Evolutionary conservation across 768 basidiomycete genomes (phyloP), one percentile per base, ranked within the genome.

Genomic region (Boletus vermiculosoides): DNA sequence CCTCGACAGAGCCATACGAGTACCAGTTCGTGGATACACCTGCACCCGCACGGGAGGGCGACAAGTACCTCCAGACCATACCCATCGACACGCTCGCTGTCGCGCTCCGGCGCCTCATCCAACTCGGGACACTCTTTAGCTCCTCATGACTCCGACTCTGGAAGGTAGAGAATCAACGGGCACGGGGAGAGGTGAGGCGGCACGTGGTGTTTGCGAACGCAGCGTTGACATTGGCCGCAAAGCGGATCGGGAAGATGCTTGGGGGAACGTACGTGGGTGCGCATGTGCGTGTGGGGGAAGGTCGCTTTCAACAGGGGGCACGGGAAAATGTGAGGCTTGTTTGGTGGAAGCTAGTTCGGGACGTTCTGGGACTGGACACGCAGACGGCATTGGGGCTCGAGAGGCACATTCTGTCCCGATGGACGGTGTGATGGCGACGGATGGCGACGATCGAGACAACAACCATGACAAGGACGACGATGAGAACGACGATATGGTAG

Each of bases 111-210:
- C 81, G 78, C n/a, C n/a, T n/a, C n/a, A n/a, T n/a, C n/a, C n/a
- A n/a, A n/a, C n/a, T n/a, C n/a, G n/a, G n/a, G n/a, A 85, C 86
- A 0, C 78, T 92, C 2, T 92, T 92, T 71, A 90, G 89, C 5
- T 86, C 88, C 2, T 84, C 84, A 2, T 81, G 92, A 10, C 72
- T 92, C 2, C 77, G 80, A 90, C 69, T 76, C 90, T 90, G 12
- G 90, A 93, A 67, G 89, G 88, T 59, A 88, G 90, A 64, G 13
- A 79, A 83, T 60, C 65, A 74, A 47, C 68, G 65, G 18, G 63
- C 83, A 28, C 82, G 85, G 3, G 66, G 73, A 9, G 62, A 70
- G 18, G 74, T 87, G 48, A 81, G 88, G 16, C 70, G 73, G 54
- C 68, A 66, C 40, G 90, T 92, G 87, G 71, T 76, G 10, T 81